Evolutionary conservation across 73 alveolate genomes (phyloP), one percentile per base, ranked within the genome.

Genomic region (Diophrys appendiculata): DNA sequence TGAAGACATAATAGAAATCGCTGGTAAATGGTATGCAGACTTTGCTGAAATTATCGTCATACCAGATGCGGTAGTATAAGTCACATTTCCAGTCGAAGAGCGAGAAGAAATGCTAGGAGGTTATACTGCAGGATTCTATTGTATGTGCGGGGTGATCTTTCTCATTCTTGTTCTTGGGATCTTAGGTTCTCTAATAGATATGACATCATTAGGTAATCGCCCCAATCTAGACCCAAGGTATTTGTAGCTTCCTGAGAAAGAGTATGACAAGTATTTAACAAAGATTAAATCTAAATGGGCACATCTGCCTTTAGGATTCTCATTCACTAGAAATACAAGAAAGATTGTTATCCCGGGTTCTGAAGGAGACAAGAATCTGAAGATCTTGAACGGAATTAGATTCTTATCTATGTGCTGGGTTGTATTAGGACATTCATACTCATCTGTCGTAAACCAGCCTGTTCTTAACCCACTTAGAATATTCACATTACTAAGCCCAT

Each of bases 311-410:
- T 18, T 68, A 2, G 43, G 52, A 5, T 68, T 68, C 76, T 68
- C 76, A 5, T 31, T 30, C 8, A 29, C 18, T 28, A 68, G 76
- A 29, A 68, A 68, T 29, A 13, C 31, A 8, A 14, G 54, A 3
- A 68, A 68, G 31, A 28, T 68, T 25, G 25, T 68, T 25, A 13
- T 24, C 8, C 76, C 76, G 5, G 54, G n/a, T 18, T 2, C n/a
- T 5, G 31, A 68, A 29, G 54, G 31, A 53, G 81, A 73, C 52
- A 24, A 35, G 29, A 29, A 52, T 29, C 14, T 35, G 28, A 43
- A 29, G 28, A 65, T 82, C 56, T 72, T 83, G 22, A 83, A 83
- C 54, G 91, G 91, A 30, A 53, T 83, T 23, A 83, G 87, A 68
- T 73, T 67, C 33, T 69, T 83, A 18, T 52, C 81, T 23, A 76